A percentile compares a stretch with the other conserved stretches of the same genome.
phyloP scores from a whole-genome alignment of 208 protist genomes.

The Crithidia mellificae region DNA sequence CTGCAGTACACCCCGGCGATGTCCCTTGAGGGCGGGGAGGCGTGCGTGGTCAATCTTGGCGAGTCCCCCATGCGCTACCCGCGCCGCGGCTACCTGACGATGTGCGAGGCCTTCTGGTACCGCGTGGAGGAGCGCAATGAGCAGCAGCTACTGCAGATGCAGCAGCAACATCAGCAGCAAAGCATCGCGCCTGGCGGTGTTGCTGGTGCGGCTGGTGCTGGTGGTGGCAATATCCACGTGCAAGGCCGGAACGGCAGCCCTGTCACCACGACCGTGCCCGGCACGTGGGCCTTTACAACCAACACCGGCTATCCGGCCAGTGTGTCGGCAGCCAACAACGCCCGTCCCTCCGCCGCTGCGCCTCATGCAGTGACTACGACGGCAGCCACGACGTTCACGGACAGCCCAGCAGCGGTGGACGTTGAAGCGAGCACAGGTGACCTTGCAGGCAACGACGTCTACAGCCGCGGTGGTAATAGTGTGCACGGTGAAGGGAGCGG shows the following conservation, averaged over 20 bases:
- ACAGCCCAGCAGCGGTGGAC: too few species aligned
- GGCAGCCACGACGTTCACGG: too few species aligned
- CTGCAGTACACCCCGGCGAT: slow-evolving; percentile 33
- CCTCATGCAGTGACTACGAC: neutral
- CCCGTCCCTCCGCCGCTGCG: neutral
- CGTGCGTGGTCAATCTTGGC: slow-evolving; percentile 34
- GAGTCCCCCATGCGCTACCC: slow-evolving; percentile 31
- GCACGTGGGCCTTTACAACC: neutral
- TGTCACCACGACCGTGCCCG: neutral
- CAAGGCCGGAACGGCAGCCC: neutral
- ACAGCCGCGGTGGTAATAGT: neutral
- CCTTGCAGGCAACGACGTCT: neutral
- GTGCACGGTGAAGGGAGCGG: neutral
- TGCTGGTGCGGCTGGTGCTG: neutral
- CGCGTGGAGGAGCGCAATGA: neutral
- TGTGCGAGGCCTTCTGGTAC: slow-evolving; percentile 8
- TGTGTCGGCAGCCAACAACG: neutral
- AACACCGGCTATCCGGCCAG: too few species aligned
- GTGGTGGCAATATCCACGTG: neutral
- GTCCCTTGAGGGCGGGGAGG: slow-evolving; percentile 27
- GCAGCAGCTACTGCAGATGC: neutral
- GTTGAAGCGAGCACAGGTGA: neutral
- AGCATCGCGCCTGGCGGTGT: neutral
- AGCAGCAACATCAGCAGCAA: too few species aligned
- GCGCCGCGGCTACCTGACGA: slow-evolving; percentile 11